These are phyloP conservation scores for Paramecium sonneborni DNA, from an alignment of 73 alveolate species.

Conservation along the genomic window DNA sequence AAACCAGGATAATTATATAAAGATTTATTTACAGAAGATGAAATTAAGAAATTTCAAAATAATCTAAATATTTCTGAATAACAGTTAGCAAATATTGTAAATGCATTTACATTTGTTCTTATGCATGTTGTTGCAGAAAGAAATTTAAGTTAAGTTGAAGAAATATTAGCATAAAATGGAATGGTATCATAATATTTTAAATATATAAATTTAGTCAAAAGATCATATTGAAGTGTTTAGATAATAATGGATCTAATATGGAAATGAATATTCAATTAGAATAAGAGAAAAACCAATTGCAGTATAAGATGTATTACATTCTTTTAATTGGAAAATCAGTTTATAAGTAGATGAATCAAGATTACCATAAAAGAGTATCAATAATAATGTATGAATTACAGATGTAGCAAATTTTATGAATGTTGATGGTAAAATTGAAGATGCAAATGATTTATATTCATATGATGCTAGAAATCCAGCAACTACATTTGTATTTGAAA, in stretches of 20 bases:
- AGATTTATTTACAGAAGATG: slow-evolving; percentile 61
- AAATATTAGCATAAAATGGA: slow-evolving; percentile 40
- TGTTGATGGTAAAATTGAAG: slow-evolving; percentile 57
- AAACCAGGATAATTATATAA: slow-evolving; percentile 56
- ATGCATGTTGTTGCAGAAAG: slow-evolving; percentile 71
- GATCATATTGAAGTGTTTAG: slow-evolving; percentile 46
- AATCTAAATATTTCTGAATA: slow-evolving; percentile 42
- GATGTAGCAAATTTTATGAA: slow-evolving; percentile 61
- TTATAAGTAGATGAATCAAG: slow-evolving; percentile 58
- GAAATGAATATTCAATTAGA: slow-evolving; percentile 59
- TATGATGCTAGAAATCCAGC: slow-evolving; percentile 66
- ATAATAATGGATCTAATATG: slow-evolving; percentile 59
- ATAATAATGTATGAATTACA: background rate
- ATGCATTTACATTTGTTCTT: slow-evolving; percentile 57
- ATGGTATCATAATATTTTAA: background rate
- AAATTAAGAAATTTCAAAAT: slow-evolving; percentile 34
- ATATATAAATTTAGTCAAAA: background rate
- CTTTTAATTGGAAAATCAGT: slow-evolving; percentile 63
- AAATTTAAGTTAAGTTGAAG: slow-evolving; percentile 57
- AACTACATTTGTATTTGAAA: slow-evolving; percentile 21
- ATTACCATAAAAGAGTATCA: slow-evolving; percentile 57
- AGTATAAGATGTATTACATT: slow-evolving; percentile 44
- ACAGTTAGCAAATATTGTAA: slow-evolving; percentile 56
- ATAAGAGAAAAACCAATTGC: slow-evolving; percentile 67
- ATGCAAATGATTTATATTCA: slow-evolving; percentile 62